Evolutionary conservation across 2,329 filamentous ascomycete species (phyloP), one percentile per base, ranked within the genome.

Genomic region (Hawksworthiomyces lignivorus): DNA sequence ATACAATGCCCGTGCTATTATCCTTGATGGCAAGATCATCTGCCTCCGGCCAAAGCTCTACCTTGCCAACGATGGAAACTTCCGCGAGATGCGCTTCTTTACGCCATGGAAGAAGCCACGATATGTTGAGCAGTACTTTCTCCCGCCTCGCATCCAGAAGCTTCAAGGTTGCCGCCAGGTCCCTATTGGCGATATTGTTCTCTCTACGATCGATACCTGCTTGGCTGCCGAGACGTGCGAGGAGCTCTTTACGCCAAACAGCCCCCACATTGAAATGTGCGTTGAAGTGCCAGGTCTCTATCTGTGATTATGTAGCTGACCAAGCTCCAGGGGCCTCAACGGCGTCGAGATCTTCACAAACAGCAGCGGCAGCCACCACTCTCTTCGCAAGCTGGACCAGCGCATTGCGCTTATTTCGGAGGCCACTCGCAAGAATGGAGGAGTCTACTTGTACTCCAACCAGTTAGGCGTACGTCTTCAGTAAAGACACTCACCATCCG

Each of bases 321-420:
- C n/a, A n/a, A n/a, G n/a, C n/a, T n/a, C n/a, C n/a, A n/a, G n/a
- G n/a, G 73, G 74, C n/a, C 65, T 87, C 2, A 71, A 80, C 52
- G 85, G 86, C 5, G 76, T 78, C 6, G 85, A 87, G 54, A 79
- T 87, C 41, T 73, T 85, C 48, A 77, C 77, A 8, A 90, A 90
- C 58, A 77, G 72, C 4, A 79, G 72, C 40, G 84, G 79, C 7
- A 78, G 70, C 11, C 85, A 90, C 56, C 50, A 50, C 28, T 44
- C 46, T n/a, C 45, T 64, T 9, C 68, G 75, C 11, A 88, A 88
- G 56, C 69, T 87, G 1, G 67, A 84, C 49, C 72, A 64, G 0
- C 68, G 80, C 12, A 63, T 87, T 21, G 65, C 74, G 19, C 63
- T 87, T 12, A 86, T 87, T 46, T 64, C 64, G 12, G 77, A 86